phyloP scores from a whole-genome alignment of 352 stramenopile species.

The Phytopythium aichiense region DNA sequence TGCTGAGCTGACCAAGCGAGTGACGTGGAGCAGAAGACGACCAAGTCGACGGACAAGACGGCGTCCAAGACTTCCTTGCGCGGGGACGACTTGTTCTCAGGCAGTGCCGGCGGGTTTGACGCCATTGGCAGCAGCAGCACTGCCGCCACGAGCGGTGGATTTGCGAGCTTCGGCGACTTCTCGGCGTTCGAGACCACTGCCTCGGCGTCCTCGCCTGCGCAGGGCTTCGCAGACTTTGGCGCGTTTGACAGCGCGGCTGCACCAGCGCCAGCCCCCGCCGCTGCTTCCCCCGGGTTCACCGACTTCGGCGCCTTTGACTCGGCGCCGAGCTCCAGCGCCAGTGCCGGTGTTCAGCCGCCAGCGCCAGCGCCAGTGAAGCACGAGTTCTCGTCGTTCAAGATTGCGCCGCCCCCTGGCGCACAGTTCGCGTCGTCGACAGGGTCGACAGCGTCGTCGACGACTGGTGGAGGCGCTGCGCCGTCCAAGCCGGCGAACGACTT shows the following conservation, averaged over 20 bases:
- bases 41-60: slow-evolving; percentile 40
- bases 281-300: slow-evolving; percentile 20
- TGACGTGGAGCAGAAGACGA: slow-evolving; percentile 24
- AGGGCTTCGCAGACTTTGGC: slow-evolving; percentile 35
- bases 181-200: slow-evolving; percentile 18
- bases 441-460: slow-evolving; percentile 8
- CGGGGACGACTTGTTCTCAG: slow-evolving; percentile 48
- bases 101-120: slow-evolving; percentile 23
- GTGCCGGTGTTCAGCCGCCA: slow-evolving; percentile 14
- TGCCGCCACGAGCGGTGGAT: slow-evolving; percentile 17
- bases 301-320: slow-evolving; percentile 58
- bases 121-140: slow-evolving; percentile 18
- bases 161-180: slow-evolving; percentile 74
- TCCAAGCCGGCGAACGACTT: slow-evolving; percentile 45
- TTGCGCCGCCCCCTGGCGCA: slow-evolving; percentile 51
- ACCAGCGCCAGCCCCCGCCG: slow-evolving; percentile 20
- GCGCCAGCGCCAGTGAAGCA: slow-evolving; percentile 22
- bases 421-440: slow-evolving; percentile 32
- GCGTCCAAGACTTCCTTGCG: slow-evolving; percentile 9
- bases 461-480: slow-evolving; percentile 7
- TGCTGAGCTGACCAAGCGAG: not conserved
- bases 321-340: slow-evolving; percentile 13
- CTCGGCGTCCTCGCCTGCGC: not conserved
- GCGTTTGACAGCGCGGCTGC: slow-evolving; percentile 23
- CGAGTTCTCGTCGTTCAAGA: slow-evolving; percentile 66